phyloP scores from a whole-genome alignment of 2,329 filamentous ascomycete genomes.

The Hypoxylon sp. region DNA sequence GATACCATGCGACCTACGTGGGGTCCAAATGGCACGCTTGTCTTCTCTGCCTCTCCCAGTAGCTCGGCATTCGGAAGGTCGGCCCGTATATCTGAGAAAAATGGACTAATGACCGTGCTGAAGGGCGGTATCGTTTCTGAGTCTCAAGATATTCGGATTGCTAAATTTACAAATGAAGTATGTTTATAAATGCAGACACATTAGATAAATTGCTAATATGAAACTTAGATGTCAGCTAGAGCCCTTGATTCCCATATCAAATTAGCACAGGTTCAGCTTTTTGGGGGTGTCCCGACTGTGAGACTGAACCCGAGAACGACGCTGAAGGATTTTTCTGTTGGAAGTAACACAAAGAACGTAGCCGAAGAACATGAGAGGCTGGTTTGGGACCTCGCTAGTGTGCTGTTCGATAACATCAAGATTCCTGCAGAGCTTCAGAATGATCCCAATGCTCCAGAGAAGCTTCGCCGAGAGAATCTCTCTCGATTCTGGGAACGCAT shows the following conservation, averaged over 20 bases:
- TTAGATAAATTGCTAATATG: slow-evolving; percentile 45
- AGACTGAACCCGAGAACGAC: slow-evolving; percentile 60
- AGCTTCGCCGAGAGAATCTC: slow-evolving; percentile 72
- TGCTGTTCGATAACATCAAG: slow-evolving; percentile 83
- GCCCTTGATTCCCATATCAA: slow-evolving; percentile 68
- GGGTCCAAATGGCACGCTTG: slow-evolving; percentile 79
- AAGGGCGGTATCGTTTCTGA: slow-evolving; percentile 73
- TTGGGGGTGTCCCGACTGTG: slow-evolving; percentile 72
- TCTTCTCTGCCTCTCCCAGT: slow-evolving; percentile 68
- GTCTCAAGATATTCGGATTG: slow-evolving; percentile 73
- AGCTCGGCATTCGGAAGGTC: slow-evolving; percentile 50
- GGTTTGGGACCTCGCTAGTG: slow-evolving; percentile 87
- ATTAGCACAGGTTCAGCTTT: slow-evolving; percentile 65
- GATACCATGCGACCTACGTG: slow-evolving; percentile 82
- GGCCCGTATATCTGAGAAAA: slow-evolving; percentile 54
- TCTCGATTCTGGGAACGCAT: slow-evolving; percentile 75
- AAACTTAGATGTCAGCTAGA: slow-evolving; percentile 65
- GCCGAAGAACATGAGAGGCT: slow-evolving; percentile 74
- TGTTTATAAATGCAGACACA: slow-evolving; percentile 37
- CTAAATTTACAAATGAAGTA: slow-evolving; percentile 71
- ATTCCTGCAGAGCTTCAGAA: slow-evolving; percentile 58
- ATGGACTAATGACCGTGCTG: slow-evolving; percentile 66
- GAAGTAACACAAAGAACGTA: slow-evolving; percentile 54
- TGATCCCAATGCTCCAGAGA: slow-evolving; percentile 53
- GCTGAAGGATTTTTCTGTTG: slow-evolving; percentile 62